Evolutionary conservation across 163 green algal species (phyloP).

Genomic region (Picocystis sp.): DNA sequence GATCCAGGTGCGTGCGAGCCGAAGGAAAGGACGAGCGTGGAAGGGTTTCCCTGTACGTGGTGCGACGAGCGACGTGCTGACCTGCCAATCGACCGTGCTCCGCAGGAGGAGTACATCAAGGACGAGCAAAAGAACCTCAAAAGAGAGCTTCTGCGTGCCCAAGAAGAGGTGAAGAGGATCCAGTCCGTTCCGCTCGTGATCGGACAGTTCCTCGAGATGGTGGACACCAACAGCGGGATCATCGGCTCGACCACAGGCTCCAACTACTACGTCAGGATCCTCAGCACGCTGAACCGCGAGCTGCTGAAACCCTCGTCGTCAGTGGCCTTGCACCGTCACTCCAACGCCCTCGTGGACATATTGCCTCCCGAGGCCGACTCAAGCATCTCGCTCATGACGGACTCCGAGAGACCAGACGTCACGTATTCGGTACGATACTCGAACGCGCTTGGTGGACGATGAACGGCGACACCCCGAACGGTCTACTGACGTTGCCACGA

Average conservation of each 20-base stretch:
- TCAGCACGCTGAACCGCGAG: constrained; percentile 85
- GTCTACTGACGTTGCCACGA: constrained; percentile 4
- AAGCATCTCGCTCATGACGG: constrained; percentile 79
- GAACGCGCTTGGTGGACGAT: neutral
- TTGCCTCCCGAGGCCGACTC: constrained; percentile 94
- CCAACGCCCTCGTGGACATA: constrained; percentile 96
- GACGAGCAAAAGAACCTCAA: constrained; percentile 97
- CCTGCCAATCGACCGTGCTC: neutral
- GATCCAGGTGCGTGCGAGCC: constrained; percentile 50
- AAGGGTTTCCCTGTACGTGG: neutral
- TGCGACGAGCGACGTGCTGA: neutral
- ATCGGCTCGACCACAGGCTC: constrained; percentile 91
- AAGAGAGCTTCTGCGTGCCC: constrained; percentile 85
- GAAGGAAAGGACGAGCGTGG: neutral
- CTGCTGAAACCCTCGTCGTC: constrained; percentile 82
- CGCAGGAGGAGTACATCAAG: constrained; percentile 98
- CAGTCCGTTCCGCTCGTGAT: constrained; percentile 96
- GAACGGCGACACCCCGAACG: neutral
- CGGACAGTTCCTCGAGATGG: constrained; percentile 98
- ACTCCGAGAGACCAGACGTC: constrained; percentile 88
- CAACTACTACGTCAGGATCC: constrained; percentile 81
- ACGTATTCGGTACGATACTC: constrained; percentile 55
- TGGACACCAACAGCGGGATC: constrained; percentile 86
- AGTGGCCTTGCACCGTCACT: constrained; percentile 93
- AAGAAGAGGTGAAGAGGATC: constrained; percentile 96